Percentiles rank a stretch among this genome's conserved stretches.
These are phyloP conservation scores for Phytophthora citrophthora DNA, from an alignment of 352 stramenopile species.

Conservation along the genomic window DNA sequence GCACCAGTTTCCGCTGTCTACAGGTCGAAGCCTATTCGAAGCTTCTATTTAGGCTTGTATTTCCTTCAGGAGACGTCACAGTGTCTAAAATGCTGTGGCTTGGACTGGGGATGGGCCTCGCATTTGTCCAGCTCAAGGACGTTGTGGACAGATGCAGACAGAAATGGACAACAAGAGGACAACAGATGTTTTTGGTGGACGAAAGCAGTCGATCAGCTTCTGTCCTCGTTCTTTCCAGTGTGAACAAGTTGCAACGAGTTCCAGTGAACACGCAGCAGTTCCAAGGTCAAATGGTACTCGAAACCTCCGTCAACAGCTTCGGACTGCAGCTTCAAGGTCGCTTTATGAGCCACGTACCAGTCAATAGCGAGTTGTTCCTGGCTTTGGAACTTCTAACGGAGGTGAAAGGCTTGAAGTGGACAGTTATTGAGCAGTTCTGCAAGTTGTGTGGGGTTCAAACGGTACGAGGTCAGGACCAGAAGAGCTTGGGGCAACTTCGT, in stretches of 20 bases:
- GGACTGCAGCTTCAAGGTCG: constrained; percentile 69
- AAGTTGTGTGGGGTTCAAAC: constrained; percentile 2
- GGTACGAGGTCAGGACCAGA: neutral
- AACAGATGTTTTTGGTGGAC: constrained; percentile 21
- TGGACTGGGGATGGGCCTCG: constrained; percentile 41
- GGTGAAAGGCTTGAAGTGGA: neutral
- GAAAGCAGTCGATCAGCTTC: neutral
- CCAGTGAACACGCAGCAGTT: constrained; percentile 28
- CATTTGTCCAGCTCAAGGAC: constrained; percentile 39
- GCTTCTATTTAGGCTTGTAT: constrained; percentile 34
- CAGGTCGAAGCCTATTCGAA: neutral
- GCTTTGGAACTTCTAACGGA: constrained; percentile 53
- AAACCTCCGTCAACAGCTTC: neutral
- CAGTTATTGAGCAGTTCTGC: neutral
- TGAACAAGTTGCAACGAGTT: neutral
- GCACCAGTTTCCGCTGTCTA: constrained; percentile 5
- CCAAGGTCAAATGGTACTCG: constrained; percentile 21
- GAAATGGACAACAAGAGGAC: neutral
- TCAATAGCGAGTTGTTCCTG: constrained; percentile 47
- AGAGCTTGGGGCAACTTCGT: constrained; percentile 44
- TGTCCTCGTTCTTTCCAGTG: constrained; percentile 2
- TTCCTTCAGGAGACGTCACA: constrained; percentile 60
- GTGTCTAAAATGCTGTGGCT: constrained; percentile 49
- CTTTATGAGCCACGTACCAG: constrained; percentile 52
- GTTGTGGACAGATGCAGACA: constrained; percentile 9